Evolutionary conservation across 176 grass and related monocot genomes (phyloP), one percentile per base, ranked within the genome.

Genomic region (Avena sativa): DNA sequence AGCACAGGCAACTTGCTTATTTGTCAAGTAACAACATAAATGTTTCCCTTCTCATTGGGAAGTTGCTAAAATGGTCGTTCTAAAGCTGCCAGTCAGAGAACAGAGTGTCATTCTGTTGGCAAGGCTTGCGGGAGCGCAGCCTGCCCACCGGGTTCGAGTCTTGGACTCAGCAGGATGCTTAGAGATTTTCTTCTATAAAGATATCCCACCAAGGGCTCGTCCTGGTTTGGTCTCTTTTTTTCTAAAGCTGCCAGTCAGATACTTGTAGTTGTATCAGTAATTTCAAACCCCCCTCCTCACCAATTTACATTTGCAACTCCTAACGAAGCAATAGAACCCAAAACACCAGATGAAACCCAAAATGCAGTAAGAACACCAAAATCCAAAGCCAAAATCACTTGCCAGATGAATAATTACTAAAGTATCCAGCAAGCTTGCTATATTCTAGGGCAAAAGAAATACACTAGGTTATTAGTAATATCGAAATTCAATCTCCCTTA

Each of bases 21-120:
- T 53, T 53, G 6, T 57, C 55, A 57, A 19, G 19, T 85, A 57
- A 20, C 65, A 79, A 25, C 38, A 86, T 58, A 83, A 88, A 68
- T 9, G n/a, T 19, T 17, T 79, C 46, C 26, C 28, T 73, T 71
- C n/a, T 64, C 75, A 59, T 30, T 52, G 50, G 20, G 61, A 48
- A 20, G 20, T 23, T 25, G 51, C 73, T 60, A 63, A 47, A 66
- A 3, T 53, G 58, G 40, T 79, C 16, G 26, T 32, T 76, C 26
- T 71, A 63, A 76, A 65, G 12, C 53, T 86, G 68, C 61, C 21
- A 68, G 43, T 19, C n/a, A 30, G 60, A 36, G 12, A 43, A 43
- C 40, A 43, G 38, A 40, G 40, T 43, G 40, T 43, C 40, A 43
- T 7, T 43, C 40, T 43, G 40, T 43, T 43, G 40, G 40, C 40